Base-by-base conservation (phyloP, 345 rosid species). In the Mangifera indica region DNA sequence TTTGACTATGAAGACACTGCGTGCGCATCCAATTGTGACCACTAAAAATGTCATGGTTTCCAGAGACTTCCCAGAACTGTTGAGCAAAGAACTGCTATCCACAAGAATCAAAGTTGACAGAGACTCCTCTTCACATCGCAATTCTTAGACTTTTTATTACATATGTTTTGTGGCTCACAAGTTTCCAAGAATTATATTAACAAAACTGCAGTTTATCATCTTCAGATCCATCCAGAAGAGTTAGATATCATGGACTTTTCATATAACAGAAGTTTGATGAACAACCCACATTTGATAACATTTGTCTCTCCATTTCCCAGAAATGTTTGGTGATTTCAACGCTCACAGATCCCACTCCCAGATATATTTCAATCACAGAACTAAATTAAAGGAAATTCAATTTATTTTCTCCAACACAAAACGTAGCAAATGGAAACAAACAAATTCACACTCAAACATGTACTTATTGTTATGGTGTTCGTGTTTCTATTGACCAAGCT, bases 401-500 rank as follows among this genome's bases (percentile, higher is more conserved):
- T n/a, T 12, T 29, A 29, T 29, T 29, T 29, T 37, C 42, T 37
- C 9, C 51, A 52, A 53, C 49, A 17, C 11, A 22, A 45, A 42
- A 24, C 7, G 42, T 14, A 42, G 14, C 59, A 73, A 1, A 51
- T 18, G 58, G 7, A 5, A 24, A 63, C 66, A 71, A 2, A 10
- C 58, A 45, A 11, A 60, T 10, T 40, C 34, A 12, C 22, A 34
- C 29, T 6, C 46, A 52, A 48, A 1, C 51, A 68, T 29, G 7
- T 26, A 34, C n/a, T 21, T 10, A 2, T 32, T 2, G 69, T 26
- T 52, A 18, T 5, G 8, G 42, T 8, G 42, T 20, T 14, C 29
- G 21, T 53, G 7, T 37, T 51, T 29, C 78, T 66, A 84, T 17
- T 69, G 63, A 32, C 84, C 80, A 32, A 95, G 87, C 72, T 88